Evolutionary conservation across 805 yeast genomes (phyloP), one percentile per base, ranked within the genome.

Genomic region (Kluyveromyces siamensis): DNA sequence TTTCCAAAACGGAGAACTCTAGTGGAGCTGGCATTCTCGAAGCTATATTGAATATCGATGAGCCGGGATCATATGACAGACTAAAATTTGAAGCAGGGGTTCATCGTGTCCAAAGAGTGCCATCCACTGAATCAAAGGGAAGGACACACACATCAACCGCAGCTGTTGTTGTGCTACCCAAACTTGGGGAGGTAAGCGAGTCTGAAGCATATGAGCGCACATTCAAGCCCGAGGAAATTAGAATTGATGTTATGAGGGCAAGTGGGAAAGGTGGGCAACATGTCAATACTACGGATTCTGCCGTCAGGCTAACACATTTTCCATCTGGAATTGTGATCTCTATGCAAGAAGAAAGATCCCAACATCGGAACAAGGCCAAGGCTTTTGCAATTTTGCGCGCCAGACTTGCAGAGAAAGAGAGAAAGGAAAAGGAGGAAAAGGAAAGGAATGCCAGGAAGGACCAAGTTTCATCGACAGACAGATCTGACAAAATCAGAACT

Each of bases 231-330:
- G 95, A 86, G 2, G 99, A 93, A 58, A 81, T 93, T 19, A 75
- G 96, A 49, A 81, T 93, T 4, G 99, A 93, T 63, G 89, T 93
- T n/a, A 93, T 91, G 96, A 75, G 99, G 56, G 87, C 98, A 0
- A 81, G 96, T 48, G 99, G 99, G 2, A 84, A 93, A 54, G 99
- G 99, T 49, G 99, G 99, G 0, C 99, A 91, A 70, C 98, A 91
- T 62, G 99, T 91, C 37, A 91, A 91, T 62, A 91, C 96, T 13
- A 93, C 98, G 0, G 98, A 91, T 62, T 88, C 96, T 1, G 99
- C 99, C 0, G 98, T 93, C 13, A 75, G 99, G 57, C 70, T 93
- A 27, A 88, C 91, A 1, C 99, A 93, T 68, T 72, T 85, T 14
- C 97, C 98, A 5, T 81, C 96, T 0, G 97, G 97, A 2, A 81